Conservation (phyloP, 805 yeast genomes). For the Candida sonorensis region DNA sequence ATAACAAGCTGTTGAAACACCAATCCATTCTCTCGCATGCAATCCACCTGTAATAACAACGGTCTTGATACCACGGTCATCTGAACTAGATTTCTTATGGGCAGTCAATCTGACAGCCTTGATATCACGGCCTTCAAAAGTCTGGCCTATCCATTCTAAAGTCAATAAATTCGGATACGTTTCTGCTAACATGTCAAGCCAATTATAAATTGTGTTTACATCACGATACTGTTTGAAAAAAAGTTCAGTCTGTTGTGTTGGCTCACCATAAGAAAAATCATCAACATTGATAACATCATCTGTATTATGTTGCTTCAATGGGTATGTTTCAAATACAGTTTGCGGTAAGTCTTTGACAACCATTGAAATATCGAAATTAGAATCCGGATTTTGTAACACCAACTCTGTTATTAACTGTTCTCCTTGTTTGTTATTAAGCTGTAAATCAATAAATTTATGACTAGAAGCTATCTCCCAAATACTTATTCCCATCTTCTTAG, state of each 20-base stretch:
- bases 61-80: conserved; percentile 42
- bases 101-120: conserved; percentile 60
- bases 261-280: no score
- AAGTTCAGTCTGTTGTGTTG: conserved; percentile 34
- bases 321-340: conserved; percentile 48
- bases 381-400: no score
- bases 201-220: conserved; percentile 58
- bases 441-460: conserved; percentile 42
- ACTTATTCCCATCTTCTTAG: conserved; percentile 19
- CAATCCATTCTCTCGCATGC: conserved; percentile 89
- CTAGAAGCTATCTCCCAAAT: conserved; percentile 44
- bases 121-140: conserved; percentile 67
- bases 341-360: conserved; percentile 54
- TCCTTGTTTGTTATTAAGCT: no score
- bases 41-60: conserved; percentile 77
- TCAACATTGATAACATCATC: conserved; percentile 4
- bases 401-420: no score
- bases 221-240: conserved; percentile 71
- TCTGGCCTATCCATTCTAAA: conserved; percentile 64
- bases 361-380: conserved; percentile 27
- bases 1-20: conserved; percentile 63
- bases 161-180: conserved; percentile 60
- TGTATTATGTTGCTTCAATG: conserved; percentile 16
- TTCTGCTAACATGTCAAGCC: conserved; percentile 57
- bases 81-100: conserved; percentile 26